phyloP scores from a whole-genome alignment of 352 stramenopile genomes.

The Blastocystis sp. region DNA sequence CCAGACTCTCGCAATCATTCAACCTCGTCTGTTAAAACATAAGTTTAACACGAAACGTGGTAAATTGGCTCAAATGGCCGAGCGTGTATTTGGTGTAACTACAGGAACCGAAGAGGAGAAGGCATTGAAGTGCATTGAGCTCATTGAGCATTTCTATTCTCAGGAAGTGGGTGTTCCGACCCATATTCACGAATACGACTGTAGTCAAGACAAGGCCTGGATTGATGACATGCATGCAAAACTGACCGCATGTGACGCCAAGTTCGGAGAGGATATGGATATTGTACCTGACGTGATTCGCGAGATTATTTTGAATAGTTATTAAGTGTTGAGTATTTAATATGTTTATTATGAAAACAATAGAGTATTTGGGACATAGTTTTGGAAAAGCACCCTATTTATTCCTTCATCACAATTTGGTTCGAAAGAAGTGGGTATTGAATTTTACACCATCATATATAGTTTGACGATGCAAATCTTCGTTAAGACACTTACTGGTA shows the following conservation, averaged over 20 bases:
- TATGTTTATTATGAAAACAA: not conserved
- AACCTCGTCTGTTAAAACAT: slow-evolving; percentile 39
- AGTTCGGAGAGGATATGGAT: no score
- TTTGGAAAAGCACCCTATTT: not conserved
- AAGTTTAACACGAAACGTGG: slow-evolving; percentile 44
- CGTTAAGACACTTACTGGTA: slow-evolving; percentile 61
- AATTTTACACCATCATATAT: not conserved
- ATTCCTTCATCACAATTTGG: not conserved
- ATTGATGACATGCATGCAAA: not conserved
- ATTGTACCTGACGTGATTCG: no score
- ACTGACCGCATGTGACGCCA: no score
- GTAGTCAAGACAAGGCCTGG: slow-evolving; percentile 67
- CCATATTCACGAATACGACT: slow-evolving; percentile 42
- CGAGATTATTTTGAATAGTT: no score
- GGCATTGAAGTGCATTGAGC: not conserved
- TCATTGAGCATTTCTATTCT: slow-evolving; percentile 64
- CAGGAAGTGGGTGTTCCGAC: slow-evolving; percentile 61
- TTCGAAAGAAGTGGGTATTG: slow-evolving; percentile 39
- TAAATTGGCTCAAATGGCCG: slow-evolving; percentile 65
- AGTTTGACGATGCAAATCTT: slow-evolving; percentile 63
- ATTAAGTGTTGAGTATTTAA: not conserved
- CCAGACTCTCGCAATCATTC: slow-evolving; percentile 62
- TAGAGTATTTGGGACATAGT: not conserved
- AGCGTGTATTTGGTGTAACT: slow-evolving; percentile 37
- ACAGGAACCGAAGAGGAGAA: slow-evolving; percentile 56